Conservation (phyloP, 169 alveolate species). For the Eimeria necatrix region DNA sequence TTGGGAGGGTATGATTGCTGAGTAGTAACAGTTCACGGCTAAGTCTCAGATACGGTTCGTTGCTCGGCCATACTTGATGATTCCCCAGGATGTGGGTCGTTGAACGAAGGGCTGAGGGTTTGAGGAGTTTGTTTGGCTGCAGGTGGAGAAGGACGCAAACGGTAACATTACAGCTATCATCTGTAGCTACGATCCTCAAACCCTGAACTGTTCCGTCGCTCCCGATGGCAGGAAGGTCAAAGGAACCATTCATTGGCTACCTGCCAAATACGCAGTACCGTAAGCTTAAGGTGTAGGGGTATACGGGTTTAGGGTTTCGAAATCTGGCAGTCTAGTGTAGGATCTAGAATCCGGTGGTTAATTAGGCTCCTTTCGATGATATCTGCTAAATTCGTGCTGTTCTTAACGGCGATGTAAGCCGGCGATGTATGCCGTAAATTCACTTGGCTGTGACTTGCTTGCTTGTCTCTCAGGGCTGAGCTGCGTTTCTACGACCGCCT, state of each 20-base stretch:
- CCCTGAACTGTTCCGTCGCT: slow-evolving; percentile 86
- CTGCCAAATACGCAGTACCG: slow-evolving; percentile 83
- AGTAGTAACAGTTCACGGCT: too few species aligned
- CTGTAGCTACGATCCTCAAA: slow-evolving; percentile 89
- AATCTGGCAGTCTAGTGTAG: too few species aligned
- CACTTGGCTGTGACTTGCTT: too few species aligned
- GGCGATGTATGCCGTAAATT: too few species aligned
- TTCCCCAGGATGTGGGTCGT: background rate
- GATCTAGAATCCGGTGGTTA: background rate
- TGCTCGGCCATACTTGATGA: too few species aligned
- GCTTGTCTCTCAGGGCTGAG: slow-evolving; percentile 82
- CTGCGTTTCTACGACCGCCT: slow-evolving; percentile 90
- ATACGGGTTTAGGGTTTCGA: background rate
- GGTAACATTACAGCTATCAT: slow-evolving; percentile 81
- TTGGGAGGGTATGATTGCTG: too few species aligned
- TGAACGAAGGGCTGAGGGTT: background rate
- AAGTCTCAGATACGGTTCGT: too few species aligned
- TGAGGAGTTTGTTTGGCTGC: background rate
- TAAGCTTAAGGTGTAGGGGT: slow-evolving; percentile 19
- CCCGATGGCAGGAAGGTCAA: slow-evolving; percentile 88
- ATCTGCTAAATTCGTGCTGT: too few species aligned
- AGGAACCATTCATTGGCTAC: slow-evolving; percentile 92
- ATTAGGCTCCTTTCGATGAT: background rate
- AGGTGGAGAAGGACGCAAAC: slow-evolving; percentile 78
- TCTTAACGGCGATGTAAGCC: too few species aligned